Base-by-base conservation (phyloP, 116 monocot species). In the Papilionanthe hybrid region DNA sequence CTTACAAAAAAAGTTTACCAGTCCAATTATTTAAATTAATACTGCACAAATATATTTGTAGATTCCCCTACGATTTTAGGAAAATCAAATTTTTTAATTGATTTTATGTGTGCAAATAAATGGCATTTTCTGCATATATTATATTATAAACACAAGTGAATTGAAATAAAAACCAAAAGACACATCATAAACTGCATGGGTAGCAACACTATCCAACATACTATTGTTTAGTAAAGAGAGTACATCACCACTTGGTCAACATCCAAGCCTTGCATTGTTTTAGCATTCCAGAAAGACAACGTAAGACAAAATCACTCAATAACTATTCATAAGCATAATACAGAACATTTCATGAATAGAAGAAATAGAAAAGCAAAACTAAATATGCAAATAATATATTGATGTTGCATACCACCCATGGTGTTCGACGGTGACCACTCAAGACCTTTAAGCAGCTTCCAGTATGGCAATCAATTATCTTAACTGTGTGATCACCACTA, bases 401-500 rank as follows among this genome's bases (percentile, higher is more conserved):
- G 72, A 84, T 43, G 44, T 19, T 43, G 73, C 89, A 72, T 89
- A 90, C 90, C 90, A 90, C 90, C 90, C 90, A 90, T 80, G 90
- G 90, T 50, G 90, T 90, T 57, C 90, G 86, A 22, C 90, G 84
- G 77, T 90, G 90, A 68, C 90, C 90, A 45, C 82, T 87, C 69
- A 90, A 85, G 77, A 84, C 84, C 79, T 87, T 90, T 71, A 90
- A 78, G 76, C 87, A 87, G 66, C 78, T 87, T 57, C 90, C 90
- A 44, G 77, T 90, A 79, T 83, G 82, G 78, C 85, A 86, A 69
- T 90, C 87, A 71, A 90, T 87, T 78, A 90, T 82, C 79, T 90
- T 90, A 65, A 90, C 90, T 78, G 90, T 90, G 72, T 90, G 90
- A 80, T 90, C 90, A 41, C 90, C 90, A 78, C 90, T 90, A 81